Base-by-base conservation (phyloP, 2,329 filamentous ascomycete species). In the Fusarium nanum region DNA sequence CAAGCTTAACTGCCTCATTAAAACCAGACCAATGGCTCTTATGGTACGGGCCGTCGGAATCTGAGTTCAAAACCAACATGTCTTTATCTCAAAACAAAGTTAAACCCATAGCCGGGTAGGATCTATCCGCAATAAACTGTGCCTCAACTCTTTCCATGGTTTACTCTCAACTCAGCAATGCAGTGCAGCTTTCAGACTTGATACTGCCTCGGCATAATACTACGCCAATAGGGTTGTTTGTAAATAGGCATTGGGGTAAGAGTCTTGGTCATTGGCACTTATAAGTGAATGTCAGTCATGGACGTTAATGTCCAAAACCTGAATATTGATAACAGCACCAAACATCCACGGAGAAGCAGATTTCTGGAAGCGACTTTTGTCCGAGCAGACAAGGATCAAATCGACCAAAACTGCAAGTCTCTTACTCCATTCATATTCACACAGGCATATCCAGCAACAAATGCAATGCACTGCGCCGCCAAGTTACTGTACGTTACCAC, bases 391-490 rank as follows among this genome's bases (percentile, higher is more conserved):
- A 37, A 58, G 18, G 32, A 42, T 23, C 11, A 32, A 41, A 25
- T 7, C 16, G 6, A n/a, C 20, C n/a, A 54, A 37, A 32, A n/a
- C 32, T 8, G 45, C 23, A n/a, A 28, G 25, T 41, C 46, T 28
- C 25, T 32, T 12, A 47, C 41, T 42, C 7, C 34, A 10, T 37
- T 37, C 32, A 46, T 45, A 14, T 46, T 27, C 14, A 25, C 25
- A 25, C 25, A 41, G 20, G 13, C 25, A 49, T 20, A 22, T 18
- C 14, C 47, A 55, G 32, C 59, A 47, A 27, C 30, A 20, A 42
- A 32, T 42, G 10, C 20, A 25, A 47, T 62, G 46, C 60, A 53
- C 60, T 64, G 25, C 42, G 59, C 61, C 46, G 11, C 60, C 32
- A 11, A 41, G n/a, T 42, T 41, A 30, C 49, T n/a, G 50, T n/a